Evolutionary conservation across 352 stramenopile genomes (phyloP).

Genomic region (Globisporangium recalcitrans): DNA sequence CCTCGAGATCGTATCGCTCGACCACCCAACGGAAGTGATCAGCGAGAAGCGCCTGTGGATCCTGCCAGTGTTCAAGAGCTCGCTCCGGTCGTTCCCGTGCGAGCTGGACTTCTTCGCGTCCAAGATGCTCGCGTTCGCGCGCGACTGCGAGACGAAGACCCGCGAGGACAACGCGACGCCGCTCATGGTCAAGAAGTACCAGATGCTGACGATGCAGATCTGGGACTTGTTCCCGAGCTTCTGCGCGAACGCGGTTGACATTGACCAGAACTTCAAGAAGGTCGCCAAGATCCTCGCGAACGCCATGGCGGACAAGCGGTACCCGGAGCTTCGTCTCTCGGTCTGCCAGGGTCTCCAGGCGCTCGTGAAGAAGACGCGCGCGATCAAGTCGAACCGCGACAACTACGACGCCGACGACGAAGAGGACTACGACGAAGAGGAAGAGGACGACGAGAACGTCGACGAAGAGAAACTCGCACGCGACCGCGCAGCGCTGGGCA

Average conservation of each 20-base stretch:
- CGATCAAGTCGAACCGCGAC: conserved; percentile 33
- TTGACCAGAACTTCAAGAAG: conserved; percentile 80
- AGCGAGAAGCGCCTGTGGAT: conserved; percentile 76
- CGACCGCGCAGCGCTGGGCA: conserved; percentile 70
- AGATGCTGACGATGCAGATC: conserved; percentile 75
- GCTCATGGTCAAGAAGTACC: conserved; percentile 64
- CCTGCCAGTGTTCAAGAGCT: conserved; percentile 72
- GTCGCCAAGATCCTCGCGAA: conserved; percentile 84
- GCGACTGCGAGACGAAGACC: conserved; percentile 62
- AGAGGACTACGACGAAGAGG: conserved; percentile 31
- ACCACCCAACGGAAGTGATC: conserved; percentile 65
- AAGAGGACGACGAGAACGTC: conserved; percentile 47
- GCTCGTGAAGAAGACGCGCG: conserved; percentile 70
- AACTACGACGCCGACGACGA: conserved; percentile 43
- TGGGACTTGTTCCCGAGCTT: conserved; percentile 82
- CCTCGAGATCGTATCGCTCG: conserved; percentile 68
- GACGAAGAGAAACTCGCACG: conserved; percentile 72
- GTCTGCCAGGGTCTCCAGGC: conserved; percentile 84
- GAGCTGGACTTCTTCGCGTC: conserved; percentile 72
- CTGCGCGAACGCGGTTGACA: conserved; percentile 62
- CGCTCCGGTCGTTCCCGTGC: conserved; percentile 44
- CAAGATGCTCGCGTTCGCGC: conserved; percentile 64
- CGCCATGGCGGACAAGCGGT: conserved; percentile 83
- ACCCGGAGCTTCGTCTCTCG: conserved; percentile 72
- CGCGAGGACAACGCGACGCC: conserved; percentile 62